Evolutionary conservation across 2,329 filamentous ascomycete species (phyloP), one percentile per base, ranked within the genome.

Genomic region (Cladosporium phlei): DNA sequence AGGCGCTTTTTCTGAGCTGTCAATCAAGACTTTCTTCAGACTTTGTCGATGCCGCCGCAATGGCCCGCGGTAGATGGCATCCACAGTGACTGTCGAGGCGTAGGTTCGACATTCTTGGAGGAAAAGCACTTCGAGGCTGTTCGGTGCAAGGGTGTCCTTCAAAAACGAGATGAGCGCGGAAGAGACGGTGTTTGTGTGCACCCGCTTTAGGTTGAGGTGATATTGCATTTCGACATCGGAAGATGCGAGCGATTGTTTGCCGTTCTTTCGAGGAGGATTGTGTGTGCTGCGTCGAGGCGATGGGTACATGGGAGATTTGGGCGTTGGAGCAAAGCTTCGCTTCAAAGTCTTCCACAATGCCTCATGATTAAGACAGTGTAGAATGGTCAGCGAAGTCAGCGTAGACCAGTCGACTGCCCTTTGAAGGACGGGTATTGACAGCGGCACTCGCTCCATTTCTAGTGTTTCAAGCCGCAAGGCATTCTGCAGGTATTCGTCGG

Each of bases 91-190:
- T 6, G 69, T 68, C 1, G 79, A 77, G n/a, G 71, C 63, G 63
- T 77, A 72, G 17, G 66, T 62, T 49, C 75, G 64, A 56, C 76
- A 60, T 70, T 90, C 85, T 63, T 90, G 86, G 38, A 93, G 66
- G 61, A 89, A 89, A 8, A 93, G 72, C 7, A 82, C 82, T 64
- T 93, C 85, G n/a, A 93, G 71, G 21, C 80, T 85, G 62, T 93
- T 87, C 1, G 87, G 87, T 16, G 82, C 83, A 28, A 93, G 72
- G 0, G 85, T 83, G 51, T 90, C 85, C 56, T 84, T 86, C 52
- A 93, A 72, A 59, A 93, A 91, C 1, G 75, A 73, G 45, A 93
- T 79, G 12, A 93, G 69, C 19, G 82, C 73, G 6, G 77, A 71
- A 1, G 85, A 86, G 2, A 86, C 82, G 10, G 74, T 75, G 64